These are phyloP conservation scores for Grosmannia clavigera DNA, from an alignment of 2,329 filamentous ascomycete genomes.

Conservation along the genomic window DNA sequence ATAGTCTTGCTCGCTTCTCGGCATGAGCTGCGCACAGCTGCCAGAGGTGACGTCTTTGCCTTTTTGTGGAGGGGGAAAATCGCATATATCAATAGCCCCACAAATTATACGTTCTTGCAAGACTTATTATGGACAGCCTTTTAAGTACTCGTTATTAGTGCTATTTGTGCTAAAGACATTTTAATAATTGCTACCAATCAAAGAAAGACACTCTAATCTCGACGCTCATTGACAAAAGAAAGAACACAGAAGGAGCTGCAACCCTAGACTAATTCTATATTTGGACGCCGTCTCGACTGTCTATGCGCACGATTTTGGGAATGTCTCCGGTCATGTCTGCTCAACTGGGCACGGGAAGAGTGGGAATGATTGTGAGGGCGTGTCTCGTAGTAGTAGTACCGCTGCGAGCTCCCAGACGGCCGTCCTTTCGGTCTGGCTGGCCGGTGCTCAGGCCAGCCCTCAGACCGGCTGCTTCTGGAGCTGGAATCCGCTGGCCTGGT, in stretches of 20 bases:
- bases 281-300: not conserved
- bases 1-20: constrained; percentile 1
- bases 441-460: not conserved
- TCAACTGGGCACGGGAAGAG: too few species aligned
- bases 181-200: not conserved
- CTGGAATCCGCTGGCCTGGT: not conserved
- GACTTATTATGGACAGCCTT: not conserved
- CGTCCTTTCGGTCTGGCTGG: not conserved
- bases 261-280: not conserved
- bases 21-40: not conserved
- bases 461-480: not conserved
- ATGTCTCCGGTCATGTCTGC: not conserved
- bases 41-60: not conserved
- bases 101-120: not conserved
- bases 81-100: not conserved
- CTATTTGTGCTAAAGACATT: not conserved
- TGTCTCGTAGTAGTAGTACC: not conserved
- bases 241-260: not conserved
- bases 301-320: not conserved
- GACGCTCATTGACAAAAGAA: not conserved
- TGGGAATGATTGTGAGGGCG: too few species aligned
- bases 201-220: not conserved
- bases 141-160: not conserved
- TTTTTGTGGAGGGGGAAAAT: not conserved
- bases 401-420: not conserved